phyloP scores from a whole-genome alignment of 192 early-diverging fungal species.

The Kappamyces sp. region DNA sequence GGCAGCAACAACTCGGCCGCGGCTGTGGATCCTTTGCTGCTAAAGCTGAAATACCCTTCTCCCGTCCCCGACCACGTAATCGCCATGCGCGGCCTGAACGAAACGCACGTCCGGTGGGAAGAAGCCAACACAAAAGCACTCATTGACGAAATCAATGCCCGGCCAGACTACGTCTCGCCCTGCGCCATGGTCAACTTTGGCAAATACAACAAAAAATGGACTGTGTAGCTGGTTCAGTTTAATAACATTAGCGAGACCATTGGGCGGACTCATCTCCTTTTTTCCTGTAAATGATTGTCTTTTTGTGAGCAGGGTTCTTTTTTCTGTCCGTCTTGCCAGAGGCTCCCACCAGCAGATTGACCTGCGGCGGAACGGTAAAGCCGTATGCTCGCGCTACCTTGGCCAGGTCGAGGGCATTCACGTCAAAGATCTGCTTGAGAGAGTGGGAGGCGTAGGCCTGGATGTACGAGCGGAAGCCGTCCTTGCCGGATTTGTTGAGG shows the following conservation, averaged over 20 bases:
- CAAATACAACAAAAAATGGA: conserved; percentile 6
- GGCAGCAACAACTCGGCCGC: no score
- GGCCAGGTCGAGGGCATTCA: conserved; percentile 82
- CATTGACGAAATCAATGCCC: conserved; percentile 7
- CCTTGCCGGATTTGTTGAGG: conserved; percentile 88
- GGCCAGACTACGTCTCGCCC: conserved; percentile 7
- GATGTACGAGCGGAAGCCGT: conserved; percentile 94
- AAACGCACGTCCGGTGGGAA: not conserved
- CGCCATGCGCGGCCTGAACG: no score
- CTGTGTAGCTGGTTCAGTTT: not conserved
- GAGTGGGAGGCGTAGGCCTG: conserved; percentile 93
- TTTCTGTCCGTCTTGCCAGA: conserved; percentile 44
- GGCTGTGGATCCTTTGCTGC: no score
- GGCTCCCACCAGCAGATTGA: conserved; percentile 62
- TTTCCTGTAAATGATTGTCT: not conserved
- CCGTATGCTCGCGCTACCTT: conserved; percentile 94
- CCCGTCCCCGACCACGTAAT: no score
- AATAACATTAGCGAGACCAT: conserved; percentile 10
- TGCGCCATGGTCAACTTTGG: conserved; percentile 8
- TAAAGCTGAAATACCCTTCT: no score
- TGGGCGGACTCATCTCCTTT: conserved; percentile 1
- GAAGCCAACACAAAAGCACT: conserved; percentile 4
- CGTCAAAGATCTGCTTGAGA: conserved; percentile 93
- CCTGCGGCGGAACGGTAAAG: conserved; percentile 90
- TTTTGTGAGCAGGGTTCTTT: conserved; percentile 4